Percentiles rank a stretch among this genome's conserved stretches.
These are phyloP conservation scores for Colletotrichum paranaense DNA, from an alignment of 2,329 filamentous ascomycete genomes.

Conservation along the genomic window DNA sequence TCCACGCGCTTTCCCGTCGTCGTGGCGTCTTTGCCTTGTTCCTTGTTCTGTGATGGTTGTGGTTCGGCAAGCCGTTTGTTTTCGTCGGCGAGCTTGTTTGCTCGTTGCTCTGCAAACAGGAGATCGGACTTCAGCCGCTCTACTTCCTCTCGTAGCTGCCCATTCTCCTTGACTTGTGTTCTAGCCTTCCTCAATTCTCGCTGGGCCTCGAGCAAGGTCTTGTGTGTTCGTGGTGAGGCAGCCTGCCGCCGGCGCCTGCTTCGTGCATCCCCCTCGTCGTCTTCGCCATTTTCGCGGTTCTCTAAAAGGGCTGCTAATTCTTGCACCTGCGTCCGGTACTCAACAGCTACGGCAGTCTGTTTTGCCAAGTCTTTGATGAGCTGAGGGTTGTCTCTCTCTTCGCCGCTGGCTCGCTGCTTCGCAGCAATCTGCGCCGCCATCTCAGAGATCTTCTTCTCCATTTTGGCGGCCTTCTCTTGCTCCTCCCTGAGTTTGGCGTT, in stretches of 20 bases:
- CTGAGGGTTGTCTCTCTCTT: constrained; percentile 57
- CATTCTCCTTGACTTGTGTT: constrained; percentile 64
- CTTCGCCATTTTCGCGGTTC: constrained; percentile 49
- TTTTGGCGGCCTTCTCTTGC: constrained; percentile 70
- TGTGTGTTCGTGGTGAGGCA: constrained; percentile 62
- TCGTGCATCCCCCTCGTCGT: constrained; percentile 46
- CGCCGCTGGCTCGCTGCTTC: constrained; percentile 46
- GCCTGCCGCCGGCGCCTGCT: constrained; percentile 49
- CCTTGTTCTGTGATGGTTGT: constrained; percentile 19
- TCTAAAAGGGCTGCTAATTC: constrained; percentile 66
- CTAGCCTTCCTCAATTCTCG: constrained; percentile 66
- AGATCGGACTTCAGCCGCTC: constrained; percentile 63
- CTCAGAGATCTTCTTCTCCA: constrained; percentile 72
- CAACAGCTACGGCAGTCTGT: constrained; percentile 66
- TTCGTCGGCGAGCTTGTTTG: constrained; percentile 49
- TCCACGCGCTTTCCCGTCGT: constrained; percentile 32
- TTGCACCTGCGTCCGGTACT: constrained; percentile 70
- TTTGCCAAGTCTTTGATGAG: constrained; percentile 65
- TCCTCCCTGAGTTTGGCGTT: constrained; percentile 75
- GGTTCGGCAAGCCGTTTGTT: constrained; percentile 43
- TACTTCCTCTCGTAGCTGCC: constrained; percentile 64
- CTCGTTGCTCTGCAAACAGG: constrained; percentile 57
- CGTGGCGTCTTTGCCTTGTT: not conserved
- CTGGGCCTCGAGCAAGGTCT: constrained; percentile 63
- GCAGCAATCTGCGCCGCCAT: constrained; percentile 67